Conservation (phyloP, 306 rosid genomes). For the Echinosophora koreensis region DNA sequence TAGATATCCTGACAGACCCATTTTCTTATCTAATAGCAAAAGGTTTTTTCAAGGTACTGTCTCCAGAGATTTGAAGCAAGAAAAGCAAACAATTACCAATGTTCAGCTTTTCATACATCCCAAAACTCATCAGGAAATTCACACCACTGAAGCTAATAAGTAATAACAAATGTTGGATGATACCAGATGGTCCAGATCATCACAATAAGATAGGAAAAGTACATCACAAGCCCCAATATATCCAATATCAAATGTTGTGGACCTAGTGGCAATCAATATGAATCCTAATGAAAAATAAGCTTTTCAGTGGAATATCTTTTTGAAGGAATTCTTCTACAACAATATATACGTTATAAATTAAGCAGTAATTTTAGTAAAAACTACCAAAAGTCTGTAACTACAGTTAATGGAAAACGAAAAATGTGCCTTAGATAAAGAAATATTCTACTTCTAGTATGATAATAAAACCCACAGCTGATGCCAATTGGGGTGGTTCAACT, state of each 20-base stretch:
- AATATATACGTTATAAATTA: neutral
- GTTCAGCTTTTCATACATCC: neutral
- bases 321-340: neutral
- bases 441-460: neutral
- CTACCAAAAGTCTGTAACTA: neutral
- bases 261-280: slow-evolving; percentile 12
- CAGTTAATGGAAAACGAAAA: neutral
- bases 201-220: neutral
- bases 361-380: neutral
- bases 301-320: too few species aligned
- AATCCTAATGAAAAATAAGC: neutral
- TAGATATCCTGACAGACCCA: neutral
- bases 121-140: slow-evolving; percentile 19
- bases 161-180: slow-evolving; percentile 1
- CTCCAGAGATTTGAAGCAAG: neutral
- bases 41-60: slow-evolving; percentile 9
- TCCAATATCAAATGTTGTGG: slow-evolving; percentile 15
- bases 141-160: neutral
- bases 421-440: neutral
- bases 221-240: slow-evolving; percentile 8
- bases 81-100: slow-evolving; percentile 8
- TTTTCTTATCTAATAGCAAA: slow-evolving; percentile 22
- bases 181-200: neutral
- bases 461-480: neutral
- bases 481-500: too few species aligned